Evolutionary conservation across 805 yeast species (phyloP).

Genomic region (Saccharomyces mikatae): DNA sequence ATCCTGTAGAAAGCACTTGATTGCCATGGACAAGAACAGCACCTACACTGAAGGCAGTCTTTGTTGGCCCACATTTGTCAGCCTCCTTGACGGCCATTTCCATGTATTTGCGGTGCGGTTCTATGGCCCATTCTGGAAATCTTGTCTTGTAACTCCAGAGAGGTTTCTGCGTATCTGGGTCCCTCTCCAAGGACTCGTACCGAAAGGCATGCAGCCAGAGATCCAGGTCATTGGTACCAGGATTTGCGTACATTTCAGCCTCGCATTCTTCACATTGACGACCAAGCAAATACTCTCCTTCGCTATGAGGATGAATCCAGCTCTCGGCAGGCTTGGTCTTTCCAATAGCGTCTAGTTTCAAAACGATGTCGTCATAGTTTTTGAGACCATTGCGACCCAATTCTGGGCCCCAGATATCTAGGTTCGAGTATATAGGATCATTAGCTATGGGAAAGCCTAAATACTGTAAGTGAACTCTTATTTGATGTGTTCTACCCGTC

Average conservation of each 20-base stretch:
- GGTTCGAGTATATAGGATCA: slow-evolving; percentile 84
- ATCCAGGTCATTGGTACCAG: slow-evolving; percentile 79
- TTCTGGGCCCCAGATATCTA: slow-evolving; percentile 66
- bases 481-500: slow-evolving; percentile 94
- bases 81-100: slow-evolving; percentile 71
- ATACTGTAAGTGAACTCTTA: slow-evolving; percentile 83
- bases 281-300: slow-evolving; percentile 61
- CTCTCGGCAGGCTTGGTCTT: slow-evolving; percentile 59
- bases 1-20: slow-evolving; percentile 68
- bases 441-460: slow-evolving; percentile 88
- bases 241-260: slow-evolving; percentile 70
- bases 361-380: slow-evolving; percentile 41
- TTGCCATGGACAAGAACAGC: slow-evolving; percentile 67
- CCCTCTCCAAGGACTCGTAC: slow-evolving; percentile 48
- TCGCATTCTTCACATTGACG: slow-evolving; percentile 59
- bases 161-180: slow-evolving; percentile 19
- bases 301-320: slow-evolving; percentile 50
- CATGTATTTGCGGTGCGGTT: slow-evolving; percentile 56
- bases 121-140: slow-evolving; percentile 76
- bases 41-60: slow-evolving; percentile 91
- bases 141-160: slow-evolving; percentile 71
- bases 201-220: slow-evolving; percentile 87
- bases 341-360: slow-evolving; percentile 55
- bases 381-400: slow-evolving; percentile 58
- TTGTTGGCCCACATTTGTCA: slow-evolving; percentile 67